Conservation (phyloP, 1,284 basidiomycete species). For the Ceratobasidium sp. region DNA sequence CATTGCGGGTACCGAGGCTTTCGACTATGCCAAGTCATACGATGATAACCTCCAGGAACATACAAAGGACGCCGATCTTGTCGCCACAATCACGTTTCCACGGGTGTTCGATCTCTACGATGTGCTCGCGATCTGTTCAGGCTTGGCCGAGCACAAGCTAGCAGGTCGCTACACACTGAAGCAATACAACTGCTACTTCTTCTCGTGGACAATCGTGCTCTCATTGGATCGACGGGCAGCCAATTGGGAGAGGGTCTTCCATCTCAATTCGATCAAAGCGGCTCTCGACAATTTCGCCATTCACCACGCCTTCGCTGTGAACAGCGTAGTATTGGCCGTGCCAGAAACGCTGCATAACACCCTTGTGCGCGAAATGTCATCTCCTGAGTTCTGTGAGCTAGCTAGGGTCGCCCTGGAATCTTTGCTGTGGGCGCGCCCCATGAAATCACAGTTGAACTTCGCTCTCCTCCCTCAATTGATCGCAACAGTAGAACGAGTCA, state of each 20-base stretch:
- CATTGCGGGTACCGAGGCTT: neutral
- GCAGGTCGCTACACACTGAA: constrained; percentile 5
- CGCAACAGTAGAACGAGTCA: too few relatives aligned
- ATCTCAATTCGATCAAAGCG: neutral
- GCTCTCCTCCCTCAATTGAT: too few relatives aligned
- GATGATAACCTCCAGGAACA: neutral
- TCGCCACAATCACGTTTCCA: neutral
- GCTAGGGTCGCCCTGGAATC: too few relatives aligned
- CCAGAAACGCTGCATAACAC: too few relatives aligned
- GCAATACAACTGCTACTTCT: constrained; percentile 33
- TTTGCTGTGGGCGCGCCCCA: too few relatives aligned
- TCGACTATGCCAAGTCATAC: neutral
- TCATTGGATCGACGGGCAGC: neutral
- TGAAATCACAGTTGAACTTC: too few relatives aligned
- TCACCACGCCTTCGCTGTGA: too few relatives aligned
- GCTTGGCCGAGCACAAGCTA: neutral
- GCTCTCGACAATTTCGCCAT: neutral
- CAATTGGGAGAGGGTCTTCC: neutral
- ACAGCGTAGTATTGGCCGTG: too few relatives aligned
- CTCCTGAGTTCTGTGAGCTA: too few relatives aligned
- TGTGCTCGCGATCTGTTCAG: constrained; percentile 10
- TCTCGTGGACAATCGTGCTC: constrained; percentile 13
- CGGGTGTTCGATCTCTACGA: constrained; percentile 5
- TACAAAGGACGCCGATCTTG: neutral
- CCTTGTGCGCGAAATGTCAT: too few relatives aligned